Evolutionary conservation across 805 yeast species (phyloP), one percentile per base, ranked within the genome.

Genomic region (Starmerella apis): DNA sequence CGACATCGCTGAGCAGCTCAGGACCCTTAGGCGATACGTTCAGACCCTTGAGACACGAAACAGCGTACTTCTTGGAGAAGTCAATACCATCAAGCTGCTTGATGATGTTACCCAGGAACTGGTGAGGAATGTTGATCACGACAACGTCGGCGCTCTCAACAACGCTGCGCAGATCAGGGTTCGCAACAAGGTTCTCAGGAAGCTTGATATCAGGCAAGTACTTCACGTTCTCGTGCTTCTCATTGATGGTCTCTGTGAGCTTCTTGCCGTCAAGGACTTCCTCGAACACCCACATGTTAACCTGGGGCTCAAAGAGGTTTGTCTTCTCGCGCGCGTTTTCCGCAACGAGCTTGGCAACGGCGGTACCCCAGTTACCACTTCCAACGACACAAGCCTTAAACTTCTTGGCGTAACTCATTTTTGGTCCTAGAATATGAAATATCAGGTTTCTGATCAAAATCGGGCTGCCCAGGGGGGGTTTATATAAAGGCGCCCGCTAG

Each of bases 291-390:
- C 98, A 92, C 97, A 92, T 88, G 61, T 82, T 80, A 36, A 92
- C 96, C 49, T 76, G 71, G 54, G 70, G 71, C 52, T 78, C 74
- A 67, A 92, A 92, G 61, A 85, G 69, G 33, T 78, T 74, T 35
- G 88, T 81, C 68, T 86, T 77, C 55, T 77, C 77, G 18, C 73
- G 74, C 38, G 88, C 73, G 67, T 87, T 88, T 68, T 92, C 97
- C 33, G 96, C 87, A 24, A 87, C 81, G 41, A 90, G 86, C 67
- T 92, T 90, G 55, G 97, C 96, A 49, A 92, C 87, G 18, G 97
- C 90, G 33, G 96, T 86, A 57, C 98, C 98, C 84, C 98, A 90
- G 70, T 90, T 90, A 65, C 97, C 98, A 27, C 96, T 87, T 37
- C 98, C 98, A 57, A 92, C 80, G 49, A 87, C 86, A 36, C 87